These are phyloP conservation scores for Penicillium nordicum DNA, from an alignment of 2,329 filamentous ascomycete genomes.

Conservation along the genomic window DNA sequence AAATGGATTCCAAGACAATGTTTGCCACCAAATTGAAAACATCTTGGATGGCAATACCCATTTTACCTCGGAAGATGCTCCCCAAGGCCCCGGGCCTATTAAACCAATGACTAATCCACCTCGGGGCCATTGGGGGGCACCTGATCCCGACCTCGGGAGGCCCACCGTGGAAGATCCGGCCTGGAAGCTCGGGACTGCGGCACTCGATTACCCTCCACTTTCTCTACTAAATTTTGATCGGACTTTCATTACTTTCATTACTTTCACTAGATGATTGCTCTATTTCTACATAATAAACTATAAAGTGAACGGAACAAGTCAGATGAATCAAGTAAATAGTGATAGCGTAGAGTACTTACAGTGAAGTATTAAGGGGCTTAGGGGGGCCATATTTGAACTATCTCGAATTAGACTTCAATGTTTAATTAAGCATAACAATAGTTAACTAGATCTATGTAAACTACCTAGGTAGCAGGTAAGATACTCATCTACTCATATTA, in stretches of 20 bases:
- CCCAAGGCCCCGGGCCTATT: background rate
- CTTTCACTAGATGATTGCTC: background rate
- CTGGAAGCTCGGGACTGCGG: background rate
- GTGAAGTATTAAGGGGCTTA: background rate
- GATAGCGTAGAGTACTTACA: background rate
- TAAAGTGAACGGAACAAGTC: background rate
- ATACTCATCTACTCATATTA: too few relatives aligned
- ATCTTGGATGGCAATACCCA: background rate
- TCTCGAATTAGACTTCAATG: background rate
- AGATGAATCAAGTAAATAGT: background rate
- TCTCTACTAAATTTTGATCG: background rate
- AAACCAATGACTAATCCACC: background rate
- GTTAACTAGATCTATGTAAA: too few relatives aligned
- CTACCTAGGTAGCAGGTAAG: too few relatives aligned
- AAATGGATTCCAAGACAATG: background rate
- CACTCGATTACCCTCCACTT: background rate
- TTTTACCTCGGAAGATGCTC: background rate
- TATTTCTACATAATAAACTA: too few relatives aligned
- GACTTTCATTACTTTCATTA: background rate
- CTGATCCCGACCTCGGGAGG: background rate
- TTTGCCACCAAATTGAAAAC: background rate
- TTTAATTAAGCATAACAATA: background rate
- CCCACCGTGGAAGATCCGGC: background rate
- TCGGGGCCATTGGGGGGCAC: background rate
- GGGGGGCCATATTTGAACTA: background rate